Percentiles rank a stretch among this genome's conserved stretches.
Evolutionary conservation across 2,329 filamentous ascomycete species (phyloP).

Genomic region (Colletotrichum sp.): DNA sequence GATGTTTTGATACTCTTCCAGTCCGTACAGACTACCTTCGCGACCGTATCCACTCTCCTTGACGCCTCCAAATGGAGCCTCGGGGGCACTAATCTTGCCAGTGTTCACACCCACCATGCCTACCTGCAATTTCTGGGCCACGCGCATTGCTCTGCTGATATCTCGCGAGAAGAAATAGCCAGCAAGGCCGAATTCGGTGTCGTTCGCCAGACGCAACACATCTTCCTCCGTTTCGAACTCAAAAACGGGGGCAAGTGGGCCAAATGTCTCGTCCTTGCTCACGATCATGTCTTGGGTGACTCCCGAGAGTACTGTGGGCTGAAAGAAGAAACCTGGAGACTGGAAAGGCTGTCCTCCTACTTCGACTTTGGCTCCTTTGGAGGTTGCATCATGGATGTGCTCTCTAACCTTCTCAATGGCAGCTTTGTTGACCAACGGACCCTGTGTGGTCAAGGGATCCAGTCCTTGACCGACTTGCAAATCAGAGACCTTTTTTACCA

Average conservation of each 20-base stretch:
- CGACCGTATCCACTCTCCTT: slow-evolving; percentile 40
- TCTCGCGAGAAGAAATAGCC: slow-evolving; percentile 71
- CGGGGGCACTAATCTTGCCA: slow-evolving; percentile 36
- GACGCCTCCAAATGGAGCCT: slow-evolving; percentile 38
- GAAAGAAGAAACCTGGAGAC: slow-evolving; percentile 70
- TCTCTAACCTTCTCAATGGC: slow-evolving; percentile 66
- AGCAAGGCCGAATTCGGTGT: slow-evolving; percentile 71
- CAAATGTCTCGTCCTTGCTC: slow-evolving; percentile 74
- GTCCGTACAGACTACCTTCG: slow-evolving; percentile 36
- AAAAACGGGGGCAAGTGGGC: slow-evolving; percentile 73
- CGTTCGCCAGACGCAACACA: slow-evolving; percentile 69
- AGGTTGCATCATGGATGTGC: slow-evolving; percentile 66
- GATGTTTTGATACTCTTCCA: slow-evolving; percentile 31
- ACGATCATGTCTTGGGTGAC: slow-evolving; percentile 72
- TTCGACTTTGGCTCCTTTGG: slow-evolving; percentile 64
- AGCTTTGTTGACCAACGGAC: slow-evolving; percentile 69
- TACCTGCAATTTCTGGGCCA: slow-evolving; percentile 54
- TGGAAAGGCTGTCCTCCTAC: slow-evolving; percentile 62
- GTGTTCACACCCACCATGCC: slow-evolving; percentile 41
- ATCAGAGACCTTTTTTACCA: slow-evolving; percentile 56
- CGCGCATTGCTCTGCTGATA: slow-evolving; percentile 43
- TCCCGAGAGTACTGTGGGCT: slow-evolving; percentile 70
- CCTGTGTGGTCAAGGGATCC: slow-evolving; percentile 60
- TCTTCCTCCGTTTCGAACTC: slow-evolving; percentile 73
- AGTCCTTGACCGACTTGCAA: slow-evolving; percentile 66